Percentiles rank a stretch among this genome's conserved stretches.
Conservation (phyloP, 495 filamentous ascomycete genomes). For the Aeminium ludgeri region DNA sequence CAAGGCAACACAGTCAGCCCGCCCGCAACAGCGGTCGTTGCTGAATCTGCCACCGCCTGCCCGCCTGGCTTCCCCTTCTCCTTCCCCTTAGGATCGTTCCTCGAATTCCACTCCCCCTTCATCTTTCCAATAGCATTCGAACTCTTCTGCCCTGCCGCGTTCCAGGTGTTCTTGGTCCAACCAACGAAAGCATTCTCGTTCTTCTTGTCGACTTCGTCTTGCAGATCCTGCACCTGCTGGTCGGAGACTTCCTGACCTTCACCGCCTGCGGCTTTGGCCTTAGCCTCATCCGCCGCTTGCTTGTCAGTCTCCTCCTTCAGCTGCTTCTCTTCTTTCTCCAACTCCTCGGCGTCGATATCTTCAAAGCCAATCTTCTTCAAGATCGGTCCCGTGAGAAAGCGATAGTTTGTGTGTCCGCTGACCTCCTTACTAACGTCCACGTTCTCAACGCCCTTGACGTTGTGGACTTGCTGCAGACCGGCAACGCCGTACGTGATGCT, state of each 20-base stretch:
- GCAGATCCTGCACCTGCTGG: conserved; percentile 20
- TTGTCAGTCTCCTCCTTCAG: conserved; percentile 39
- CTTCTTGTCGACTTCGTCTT: conserved; percentile 23
- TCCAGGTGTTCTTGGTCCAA: conserved; percentile 10
- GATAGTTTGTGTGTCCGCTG: conserved; percentile 55
- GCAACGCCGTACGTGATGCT: conserved; percentile 63
- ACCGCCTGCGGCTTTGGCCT: conserved; percentile 17
- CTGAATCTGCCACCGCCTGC: too few species aligned
- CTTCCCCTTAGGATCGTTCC: neutral
- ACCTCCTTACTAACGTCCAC: conserved; percentile 57
- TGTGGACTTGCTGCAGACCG: conserved; percentile 48
- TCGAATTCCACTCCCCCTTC: neutral
- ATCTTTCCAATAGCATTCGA: neutral
- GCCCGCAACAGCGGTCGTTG: too few species aligned
- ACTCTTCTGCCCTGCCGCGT: conserved; percentile 8
- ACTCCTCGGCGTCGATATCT: conserved; percentile 37
- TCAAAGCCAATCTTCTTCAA: conserved; percentile 51
- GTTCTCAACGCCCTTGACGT: conserved; percentile 55
- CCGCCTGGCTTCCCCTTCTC: neutral
- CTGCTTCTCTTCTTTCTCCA: conserved; percentile 42
- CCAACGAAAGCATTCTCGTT: conserved; percentile 20
- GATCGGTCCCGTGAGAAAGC: conserved; percentile 51
- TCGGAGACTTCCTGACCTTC: conserved; percentile 13
- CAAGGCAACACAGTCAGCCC: too few species aligned
- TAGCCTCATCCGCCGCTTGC: conserved; percentile 36